Conservation (phyloP, 768 basidiomycete genomes). For the Butyriboletus loyo region DNA sequence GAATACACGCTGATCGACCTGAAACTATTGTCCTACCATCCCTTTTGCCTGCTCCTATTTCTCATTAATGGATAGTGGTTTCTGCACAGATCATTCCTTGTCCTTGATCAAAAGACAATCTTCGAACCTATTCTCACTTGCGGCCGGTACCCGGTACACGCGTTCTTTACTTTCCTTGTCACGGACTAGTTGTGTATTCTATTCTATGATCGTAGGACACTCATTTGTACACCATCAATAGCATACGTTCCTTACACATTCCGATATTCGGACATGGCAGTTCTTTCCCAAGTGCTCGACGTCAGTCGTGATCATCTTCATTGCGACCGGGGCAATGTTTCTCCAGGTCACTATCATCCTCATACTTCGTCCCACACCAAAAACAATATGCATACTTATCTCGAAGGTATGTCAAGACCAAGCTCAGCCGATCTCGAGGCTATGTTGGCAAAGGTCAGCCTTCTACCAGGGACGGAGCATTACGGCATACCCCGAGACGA, state of each 20-base stretch:
- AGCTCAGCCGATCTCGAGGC: conserved; percentile 67
- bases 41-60: conserved; percentile 42
- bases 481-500: conserved; percentile 52
- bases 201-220: conserved; percentile 22
- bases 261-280: not conserved
- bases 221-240: conserved; percentile 30
- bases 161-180: conserved; percentile 15
- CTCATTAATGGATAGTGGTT: conserved; percentile 14
- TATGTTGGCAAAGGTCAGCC: conserved; percentile 31
- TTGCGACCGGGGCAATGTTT: conserved; percentile 68
- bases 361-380: conserved; percentile 84
- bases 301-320: conserved; percentile 79
- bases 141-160: not conserved
- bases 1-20: conserved; percentile 29
- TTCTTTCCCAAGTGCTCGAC: not conserved
- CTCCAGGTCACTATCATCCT: conserved; percentile 54
- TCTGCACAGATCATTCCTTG: not conserved
- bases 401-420: conserved; percentile 73
- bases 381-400: conserved; percentile 75
- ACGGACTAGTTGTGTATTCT: conserved; percentile 21
- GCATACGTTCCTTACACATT: conserved; percentile 18
- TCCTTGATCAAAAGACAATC: not conserved
- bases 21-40: conserved; percentile 48
- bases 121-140: not conserved
- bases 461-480: conserved; percentile 3